phyloP scores from a whole-genome alignment of 805 yeast species.

The Candida ulmi region DNA sequence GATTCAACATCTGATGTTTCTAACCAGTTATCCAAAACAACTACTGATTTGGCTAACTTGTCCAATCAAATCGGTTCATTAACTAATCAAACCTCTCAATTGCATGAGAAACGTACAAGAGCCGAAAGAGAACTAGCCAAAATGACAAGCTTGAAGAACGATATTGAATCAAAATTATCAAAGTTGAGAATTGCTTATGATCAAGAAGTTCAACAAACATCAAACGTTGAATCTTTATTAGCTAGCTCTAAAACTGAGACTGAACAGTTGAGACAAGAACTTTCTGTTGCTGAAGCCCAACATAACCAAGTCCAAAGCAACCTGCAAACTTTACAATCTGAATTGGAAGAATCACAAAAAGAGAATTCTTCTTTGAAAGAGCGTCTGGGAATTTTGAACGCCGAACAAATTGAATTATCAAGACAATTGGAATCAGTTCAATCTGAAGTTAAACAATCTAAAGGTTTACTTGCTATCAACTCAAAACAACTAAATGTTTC shows the following conservation, averaged over 20 bases:
- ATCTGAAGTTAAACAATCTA: slow-evolving; percentile 53
- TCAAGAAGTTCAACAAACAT: slow-evolving; percentile 70
- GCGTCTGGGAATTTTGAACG: slow-evolving; percentile 57
- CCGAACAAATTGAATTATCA: slow-evolving; percentile 57
- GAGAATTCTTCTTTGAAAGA: slow-evolving; percentile 63
- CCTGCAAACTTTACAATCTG: slow-evolving; percentile 52
- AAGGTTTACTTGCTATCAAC: slow-evolving; percentile 58
- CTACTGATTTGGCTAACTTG: slow-evolving; percentile 80
- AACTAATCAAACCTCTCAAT: slow-evolving; percentile 63
- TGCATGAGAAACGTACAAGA: slow-evolving; percentile 63
- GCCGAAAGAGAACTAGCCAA: slow-evolving; percentile 76
- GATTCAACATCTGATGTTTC: slow-evolving; percentile 47
- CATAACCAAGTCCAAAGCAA: slow-evolving; percentile 64
- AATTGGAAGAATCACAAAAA: slow-evolving; percentile 63
- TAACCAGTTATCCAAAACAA: slow-evolving; percentile 67
- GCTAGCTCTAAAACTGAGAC: slow-evolving; percentile 58
- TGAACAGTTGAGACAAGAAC: slow-evolving; percentile 63
- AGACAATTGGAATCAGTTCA: slow-evolving; percentile 47
- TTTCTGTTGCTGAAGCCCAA: slow-evolving; percentile 73
- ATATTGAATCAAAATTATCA: slow-evolving; percentile 66
- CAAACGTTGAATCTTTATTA: slow-evolving; percentile 61
- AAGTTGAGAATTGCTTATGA: slow-evolving; percentile 68
- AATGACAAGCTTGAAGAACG: slow-evolving; percentile 59
- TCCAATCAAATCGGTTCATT: slow-evolving; percentile 81
- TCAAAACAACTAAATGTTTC: slow-evolving; percentile 64